Evolutionary conservation across 805 yeast genomes (phyloP).

Genomic region (Metschnikowia aberdeeniae): DNA sequence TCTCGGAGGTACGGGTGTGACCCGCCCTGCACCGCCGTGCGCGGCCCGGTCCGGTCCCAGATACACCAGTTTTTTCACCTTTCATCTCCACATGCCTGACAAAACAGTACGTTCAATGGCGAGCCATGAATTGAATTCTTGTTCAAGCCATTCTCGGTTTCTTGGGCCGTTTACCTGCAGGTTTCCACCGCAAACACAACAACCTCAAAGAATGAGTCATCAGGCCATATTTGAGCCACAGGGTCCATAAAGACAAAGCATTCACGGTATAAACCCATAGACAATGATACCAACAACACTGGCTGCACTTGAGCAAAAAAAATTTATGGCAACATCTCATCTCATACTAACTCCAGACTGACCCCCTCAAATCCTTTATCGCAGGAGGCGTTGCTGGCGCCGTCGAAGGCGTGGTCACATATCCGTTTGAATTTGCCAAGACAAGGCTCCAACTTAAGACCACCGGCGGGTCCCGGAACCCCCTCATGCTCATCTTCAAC

Average conservation of each 20-base stretch:
- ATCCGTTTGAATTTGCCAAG: conserved; percentile 96
- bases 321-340: too few species aligned
- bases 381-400: conserved; percentile 99
- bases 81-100: conserved; percentile 3
- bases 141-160: too few species aligned
- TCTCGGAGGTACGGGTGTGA: not conserved
- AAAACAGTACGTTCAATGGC: conserved; percentile 1
- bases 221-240: too few species aligned
- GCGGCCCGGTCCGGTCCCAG: conserved; percentile 5
- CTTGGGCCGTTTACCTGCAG: too few species aligned
- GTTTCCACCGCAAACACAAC: too few species aligned
- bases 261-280: too few species aligned
- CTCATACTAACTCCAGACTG: conserved; percentile 32
- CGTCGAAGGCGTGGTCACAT: conserved; percentile 85
- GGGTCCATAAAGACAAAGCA: too few species aligned
- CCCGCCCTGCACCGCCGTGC: not conserved
- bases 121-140: too few species aligned
- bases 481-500: conserved; percentile 71
- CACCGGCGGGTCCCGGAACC: conserved; percentile 70
- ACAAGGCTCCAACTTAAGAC: conserved; percentile 82
- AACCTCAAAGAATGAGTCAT: too few species aligned
- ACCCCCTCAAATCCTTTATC: conserved; percentile 75
- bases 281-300: too few species aligned
- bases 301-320: too few species aligned
- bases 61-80: conserved; percentile 1